A percentile compares a stretch with the other conserved stretches of the same genome.
Conservation (phyloP, 768 basidiomycete genomes). For the Auriscalpium orientale region DNA sequence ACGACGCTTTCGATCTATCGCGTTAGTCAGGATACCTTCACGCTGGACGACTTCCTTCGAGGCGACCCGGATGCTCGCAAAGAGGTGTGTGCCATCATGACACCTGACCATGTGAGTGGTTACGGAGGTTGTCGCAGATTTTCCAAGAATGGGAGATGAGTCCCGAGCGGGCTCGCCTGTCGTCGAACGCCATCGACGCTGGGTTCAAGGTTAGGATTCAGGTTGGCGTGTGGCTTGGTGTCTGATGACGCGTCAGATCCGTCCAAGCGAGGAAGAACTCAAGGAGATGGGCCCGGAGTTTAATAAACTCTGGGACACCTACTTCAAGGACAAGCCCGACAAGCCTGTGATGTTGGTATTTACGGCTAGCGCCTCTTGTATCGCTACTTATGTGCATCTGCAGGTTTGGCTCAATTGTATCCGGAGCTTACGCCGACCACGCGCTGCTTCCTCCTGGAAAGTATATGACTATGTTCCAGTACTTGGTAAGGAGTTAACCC, state of each 20-base stretch:
- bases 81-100: constrained; percentile 30
- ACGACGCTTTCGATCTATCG: constrained; percentile 63
- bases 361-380: neutral
- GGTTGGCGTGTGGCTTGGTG: neutral
- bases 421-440: constrained; percentile 67
- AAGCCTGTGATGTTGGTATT: constrained; percentile 57
- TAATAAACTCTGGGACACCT: constrained; percentile 56
- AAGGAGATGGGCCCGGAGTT: constrained; percentile 78
- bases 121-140: constrained; percentile 23
- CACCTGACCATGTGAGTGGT: neutral
- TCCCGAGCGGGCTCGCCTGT: constrained; percentile 59
- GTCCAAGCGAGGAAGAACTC: constrained; percentile 59
- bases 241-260: constrained; percentile 35
- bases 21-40: constrained; percentile 56
- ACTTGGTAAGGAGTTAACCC: constrained; percentile 33
- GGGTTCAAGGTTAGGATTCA: constrained; percentile 49
- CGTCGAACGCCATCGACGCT: constrained; percentile 68
- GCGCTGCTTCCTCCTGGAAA: constrained; percentile 62
- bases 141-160: constrained; percentile 60
- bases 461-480: constrained; percentile 71
- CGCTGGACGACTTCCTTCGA: constrained; percentile 63
- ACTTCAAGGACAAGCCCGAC: constrained; percentile 77
- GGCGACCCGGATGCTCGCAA: constrained; percentile 51
- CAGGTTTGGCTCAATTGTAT: constrained; percentile 60
- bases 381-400: constrained; percentile 2